Conservation (phyloP, 2,329 filamentous ascomycete species). For the Fusarium bulbicola region DNA sequence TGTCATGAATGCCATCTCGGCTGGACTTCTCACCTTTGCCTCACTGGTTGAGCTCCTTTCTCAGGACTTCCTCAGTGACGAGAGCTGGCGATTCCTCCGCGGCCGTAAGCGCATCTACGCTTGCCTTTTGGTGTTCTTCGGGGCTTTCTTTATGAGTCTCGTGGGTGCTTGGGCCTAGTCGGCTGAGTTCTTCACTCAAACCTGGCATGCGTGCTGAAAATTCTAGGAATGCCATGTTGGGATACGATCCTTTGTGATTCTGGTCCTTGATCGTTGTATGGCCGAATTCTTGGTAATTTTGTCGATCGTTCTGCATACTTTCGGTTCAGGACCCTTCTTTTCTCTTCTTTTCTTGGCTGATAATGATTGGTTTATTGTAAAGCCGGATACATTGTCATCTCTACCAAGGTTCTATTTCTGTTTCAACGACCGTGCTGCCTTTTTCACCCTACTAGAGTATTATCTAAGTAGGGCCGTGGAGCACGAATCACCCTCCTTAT, state of each 20-base stretch:
- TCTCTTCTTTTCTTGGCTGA: not conserved
- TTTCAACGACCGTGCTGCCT: not conserved
- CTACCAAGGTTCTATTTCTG: not conserved
- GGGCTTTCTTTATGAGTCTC: constrained; percentile 70
- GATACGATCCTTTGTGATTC: not conserved
- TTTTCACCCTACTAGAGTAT: not conserved
- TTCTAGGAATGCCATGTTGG: not conserved
- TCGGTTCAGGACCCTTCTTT: not conserved
- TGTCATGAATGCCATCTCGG: constrained; percentile 78
- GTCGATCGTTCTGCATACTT: not conserved
- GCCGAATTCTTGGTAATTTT: not conserved
- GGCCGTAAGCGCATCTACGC: constrained; percentile 64
- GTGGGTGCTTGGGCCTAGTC: constrained; percentile 69
- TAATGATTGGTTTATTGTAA: not conserved
- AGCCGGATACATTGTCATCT: not conserved
- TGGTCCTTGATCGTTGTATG: not conserved
- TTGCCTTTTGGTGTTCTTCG: constrained; percentile 65
- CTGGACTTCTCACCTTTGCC: constrained; percentile 76
- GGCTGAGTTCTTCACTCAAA: constrained; percentile 17
- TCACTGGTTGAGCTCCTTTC: constrained; percentile 76
- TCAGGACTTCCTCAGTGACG: constrained; percentile 74
- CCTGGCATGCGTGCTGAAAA: not conserved
- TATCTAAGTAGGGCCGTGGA: not conserved
- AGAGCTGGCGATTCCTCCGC: constrained; percentile 66
- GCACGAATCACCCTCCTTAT: not conserved